phyloP scores from a whole-genome alignment of 2,329 filamentous ascomycete genomes.

The Dactylonectria estremocensis region DNA sequence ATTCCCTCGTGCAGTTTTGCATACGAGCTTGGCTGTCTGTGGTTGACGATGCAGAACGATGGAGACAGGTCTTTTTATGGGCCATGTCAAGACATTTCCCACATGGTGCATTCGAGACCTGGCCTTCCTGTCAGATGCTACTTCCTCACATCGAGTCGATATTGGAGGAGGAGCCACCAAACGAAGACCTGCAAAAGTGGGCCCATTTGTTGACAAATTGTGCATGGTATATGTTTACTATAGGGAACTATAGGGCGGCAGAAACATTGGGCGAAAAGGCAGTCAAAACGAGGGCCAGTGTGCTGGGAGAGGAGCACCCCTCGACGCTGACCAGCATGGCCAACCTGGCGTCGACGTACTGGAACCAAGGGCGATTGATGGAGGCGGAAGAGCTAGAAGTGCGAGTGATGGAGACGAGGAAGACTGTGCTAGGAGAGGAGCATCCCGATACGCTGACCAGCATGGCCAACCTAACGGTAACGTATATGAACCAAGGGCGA shows the following conservation, averaged over 20 bases:
- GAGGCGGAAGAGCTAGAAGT: neutral
- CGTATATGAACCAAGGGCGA: neutral
- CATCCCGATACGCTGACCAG: neutral
- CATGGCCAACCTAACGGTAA: neutral
- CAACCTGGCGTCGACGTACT: neutral
- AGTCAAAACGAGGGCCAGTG: neutral
- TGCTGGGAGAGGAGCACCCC: neutral
- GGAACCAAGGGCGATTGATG: neutral
- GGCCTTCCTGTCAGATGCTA: constrained; percentile 13
- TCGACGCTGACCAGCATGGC: neutral
- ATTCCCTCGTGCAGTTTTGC: constrained; percentile 45
- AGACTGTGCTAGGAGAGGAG: neutral
- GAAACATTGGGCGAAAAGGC: constrained; percentile 1
- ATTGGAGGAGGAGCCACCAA: constrained; percentile 1
- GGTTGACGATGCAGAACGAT: constrained; percentile 17
- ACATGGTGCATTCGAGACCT: constrained; percentile 7
- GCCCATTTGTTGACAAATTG: neutral
- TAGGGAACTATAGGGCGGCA: neutral
- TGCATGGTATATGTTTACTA: neutral
- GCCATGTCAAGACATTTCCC: constrained; percentile 14
- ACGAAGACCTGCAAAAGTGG: constrained; percentile 1
- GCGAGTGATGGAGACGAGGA: neutral
- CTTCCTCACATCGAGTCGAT: constrained; percentile 21
- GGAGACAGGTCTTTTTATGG: constrained; percentile 18
- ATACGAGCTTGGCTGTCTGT: constrained; percentile 39